A percentile compares a stretch with the other conserved stretches of the same genome.
These are phyloP conservation scores for Eugenia klotzschiana DNA, from an alignment of 441 rosid species.

Conservation along the genomic window DNA sequence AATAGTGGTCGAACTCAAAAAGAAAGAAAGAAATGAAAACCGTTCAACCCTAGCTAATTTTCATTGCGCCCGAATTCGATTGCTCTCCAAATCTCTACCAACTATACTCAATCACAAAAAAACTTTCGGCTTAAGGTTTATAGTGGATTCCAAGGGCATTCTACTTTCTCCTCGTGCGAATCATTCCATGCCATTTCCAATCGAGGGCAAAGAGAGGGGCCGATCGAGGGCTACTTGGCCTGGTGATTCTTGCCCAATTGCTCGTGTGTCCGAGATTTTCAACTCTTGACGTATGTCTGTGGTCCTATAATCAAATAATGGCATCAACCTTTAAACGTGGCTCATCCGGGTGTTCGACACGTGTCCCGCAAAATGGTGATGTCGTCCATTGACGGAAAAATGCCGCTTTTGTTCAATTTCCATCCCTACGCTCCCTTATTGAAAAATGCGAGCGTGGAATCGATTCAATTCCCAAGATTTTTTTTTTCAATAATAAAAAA, in stretches of 20 bases:
- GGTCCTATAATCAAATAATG: conserved; percentile 18
- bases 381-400: conserved; percentile 17
- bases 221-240: conserved; percentile 5
- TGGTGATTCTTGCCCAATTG: background rate
- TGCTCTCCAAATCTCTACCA: background rate
- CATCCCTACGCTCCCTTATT: too few species aligned
- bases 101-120: too few species aligned
- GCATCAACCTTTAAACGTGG: conserved; percentile 16
- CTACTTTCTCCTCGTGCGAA: background rate
- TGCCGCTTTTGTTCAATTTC: background rate
- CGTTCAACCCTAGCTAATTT: too few species aligned
- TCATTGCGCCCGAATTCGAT: background rate
- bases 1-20: background rate
- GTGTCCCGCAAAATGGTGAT: conserved; percentile 12
- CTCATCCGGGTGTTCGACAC: too few species aligned
- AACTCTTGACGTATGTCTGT: background rate
- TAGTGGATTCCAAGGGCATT: background rate
- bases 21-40: background rate
- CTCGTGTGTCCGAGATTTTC: background rate
- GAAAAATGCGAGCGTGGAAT: background rate
- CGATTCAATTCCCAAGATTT: background rate
- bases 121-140: background rate
- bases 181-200: background rate
- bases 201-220: background rate
- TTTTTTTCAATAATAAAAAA: too few species aligned